A percentile compares a stretch with the other conserved stretches of the same genome.
These are phyloP conservation scores for Macrolepiota dolichaula DNA, from an alignment of 768 basidiomycete species.

Conservation along the genomic window DNA sequence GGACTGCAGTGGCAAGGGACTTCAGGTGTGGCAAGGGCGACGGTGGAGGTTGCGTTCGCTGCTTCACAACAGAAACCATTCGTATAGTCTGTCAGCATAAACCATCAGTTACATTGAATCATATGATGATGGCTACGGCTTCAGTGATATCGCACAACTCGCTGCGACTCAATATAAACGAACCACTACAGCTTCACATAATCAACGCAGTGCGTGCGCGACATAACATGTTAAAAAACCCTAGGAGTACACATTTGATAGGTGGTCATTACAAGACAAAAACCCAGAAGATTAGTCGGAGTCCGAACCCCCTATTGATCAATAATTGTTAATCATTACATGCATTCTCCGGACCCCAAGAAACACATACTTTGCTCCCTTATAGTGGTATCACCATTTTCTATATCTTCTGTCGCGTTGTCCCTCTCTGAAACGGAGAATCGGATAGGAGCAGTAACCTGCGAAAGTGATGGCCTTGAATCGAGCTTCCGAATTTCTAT, in stretches of 20 bases:
- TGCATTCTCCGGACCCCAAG: too few species aligned
- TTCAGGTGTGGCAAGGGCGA: conserved; percentile 50
- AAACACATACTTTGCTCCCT: neutral
- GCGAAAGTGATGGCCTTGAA: neutral
- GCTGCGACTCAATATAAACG: too few species aligned
- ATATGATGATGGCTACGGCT: too few species aligned
- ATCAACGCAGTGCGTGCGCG: neutral
- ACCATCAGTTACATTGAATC: too few species aligned
- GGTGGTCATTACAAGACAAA: neutral
- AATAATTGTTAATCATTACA: too few species aligned
- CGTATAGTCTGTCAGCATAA: conserved; percentile 53
- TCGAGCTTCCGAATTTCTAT: neutral
- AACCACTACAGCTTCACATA: neutral
- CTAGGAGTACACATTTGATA: neutral
- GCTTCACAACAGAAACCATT: conserved; percentile 70
- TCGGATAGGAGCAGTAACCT: neutral
- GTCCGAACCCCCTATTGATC: too few species aligned
- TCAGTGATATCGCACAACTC: too few species aligned
- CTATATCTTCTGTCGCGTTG: neutral
- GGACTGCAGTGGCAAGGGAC: conserved; percentile 67
- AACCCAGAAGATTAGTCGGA: neutral
- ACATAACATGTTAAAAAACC: neutral
- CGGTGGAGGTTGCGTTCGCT: conserved; percentile 47
- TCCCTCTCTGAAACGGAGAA: neutral
- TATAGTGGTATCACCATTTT: neutral